Conservation (phyloP, 192 early-diverging fungal species). For the Coemansia sp. region DNA sequence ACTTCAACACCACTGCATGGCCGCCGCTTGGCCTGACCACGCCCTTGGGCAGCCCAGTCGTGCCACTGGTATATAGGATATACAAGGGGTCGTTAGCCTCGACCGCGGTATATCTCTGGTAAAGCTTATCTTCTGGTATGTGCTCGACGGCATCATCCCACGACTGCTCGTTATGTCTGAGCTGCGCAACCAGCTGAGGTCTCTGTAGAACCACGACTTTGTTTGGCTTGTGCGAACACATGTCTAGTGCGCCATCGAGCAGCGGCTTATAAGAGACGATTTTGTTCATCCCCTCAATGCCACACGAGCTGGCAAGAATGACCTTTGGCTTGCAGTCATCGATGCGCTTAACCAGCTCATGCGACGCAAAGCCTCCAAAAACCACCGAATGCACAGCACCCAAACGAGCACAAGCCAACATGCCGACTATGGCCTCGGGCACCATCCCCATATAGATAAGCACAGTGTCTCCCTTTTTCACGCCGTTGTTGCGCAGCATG, state of each 20-base stretch:
- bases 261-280: conserved; percentile 77
- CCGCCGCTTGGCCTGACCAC: conserved; percentile 59
- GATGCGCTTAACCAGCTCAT: conserved; percentile 82
- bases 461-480: conserved; percentile 72
- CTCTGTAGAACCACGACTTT: conserved; percentile 69
- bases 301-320: conserved; percentile 74
- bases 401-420: conserved; percentile 83
- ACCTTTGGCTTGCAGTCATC: conserved; percentile 75
- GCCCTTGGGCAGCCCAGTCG: conserved; percentile 81
- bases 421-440: conserved; percentile 75
- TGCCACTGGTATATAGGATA: conserved; percentile 78
- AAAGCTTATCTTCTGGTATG: conserved; percentile 29
- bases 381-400: conserved; percentile 83
- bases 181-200: conserved; percentile 54
- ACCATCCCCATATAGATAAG: conserved; percentile 87
- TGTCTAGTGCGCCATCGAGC: conserved; percentile 67
- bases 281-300: conserved; percentile 70
- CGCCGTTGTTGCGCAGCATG: conserved; percentile 62
- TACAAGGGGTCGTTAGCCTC: conserved; percentile 75
- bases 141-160: conserved; percentile 61
- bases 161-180: conserved; percentile 52
- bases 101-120: conserved; percentile 60
- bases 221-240: conserved; percentile 48
- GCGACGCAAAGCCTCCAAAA: conserved; percentile 78
- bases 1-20: conserved; percentile 71